Conservation (phyloP, 306 rosid species). For the Begonia peltatifolia region DNA sequence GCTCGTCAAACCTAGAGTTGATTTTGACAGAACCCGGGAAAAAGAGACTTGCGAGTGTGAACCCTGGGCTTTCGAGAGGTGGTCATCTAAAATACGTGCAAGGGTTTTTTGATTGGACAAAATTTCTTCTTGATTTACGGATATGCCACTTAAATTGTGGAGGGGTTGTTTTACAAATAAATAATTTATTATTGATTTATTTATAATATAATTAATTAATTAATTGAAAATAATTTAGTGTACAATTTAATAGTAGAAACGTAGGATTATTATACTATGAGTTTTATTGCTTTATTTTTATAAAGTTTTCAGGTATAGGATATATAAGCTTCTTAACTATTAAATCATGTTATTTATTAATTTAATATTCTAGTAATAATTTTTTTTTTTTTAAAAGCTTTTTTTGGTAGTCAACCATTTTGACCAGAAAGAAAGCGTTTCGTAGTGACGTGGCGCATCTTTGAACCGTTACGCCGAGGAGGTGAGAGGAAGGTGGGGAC, state of each 20-base stretch:
- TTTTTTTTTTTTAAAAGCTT: too few species aligned
- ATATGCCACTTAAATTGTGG: constrained; percentile 18
- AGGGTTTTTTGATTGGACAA: background rate
- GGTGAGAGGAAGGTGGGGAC: constrained; percentile 6
- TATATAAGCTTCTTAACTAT: too few species aligned
- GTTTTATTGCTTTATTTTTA: too few species aligned
- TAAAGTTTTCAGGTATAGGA: too few species aligned
- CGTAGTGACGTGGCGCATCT: background rate
- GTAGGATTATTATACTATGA: too few species aligned
- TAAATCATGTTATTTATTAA: too few species aligned
- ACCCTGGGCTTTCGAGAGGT: background rate
- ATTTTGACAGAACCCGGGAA: constrained; percentile 5
- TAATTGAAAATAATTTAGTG: too few species aligned
- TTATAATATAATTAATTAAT: background rate
- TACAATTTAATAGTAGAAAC: too few species aligned
- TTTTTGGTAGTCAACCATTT: too few species aligned
- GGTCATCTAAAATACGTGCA: background rate
- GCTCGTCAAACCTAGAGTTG: constrained; percentile 3
- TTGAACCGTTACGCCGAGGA: background rate
- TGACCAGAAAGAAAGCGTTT: too few species aligned
- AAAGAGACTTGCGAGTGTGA: constrained; percentile 4
- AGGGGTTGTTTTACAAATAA: background rate
- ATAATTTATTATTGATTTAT: background rate
- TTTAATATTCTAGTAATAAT: too few species aligned
- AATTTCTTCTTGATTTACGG: constrained; percentile 4